phyloP scores from a whole-genome alignment of 257 asterid genomes.

The Lycium barbarum region DNA sequence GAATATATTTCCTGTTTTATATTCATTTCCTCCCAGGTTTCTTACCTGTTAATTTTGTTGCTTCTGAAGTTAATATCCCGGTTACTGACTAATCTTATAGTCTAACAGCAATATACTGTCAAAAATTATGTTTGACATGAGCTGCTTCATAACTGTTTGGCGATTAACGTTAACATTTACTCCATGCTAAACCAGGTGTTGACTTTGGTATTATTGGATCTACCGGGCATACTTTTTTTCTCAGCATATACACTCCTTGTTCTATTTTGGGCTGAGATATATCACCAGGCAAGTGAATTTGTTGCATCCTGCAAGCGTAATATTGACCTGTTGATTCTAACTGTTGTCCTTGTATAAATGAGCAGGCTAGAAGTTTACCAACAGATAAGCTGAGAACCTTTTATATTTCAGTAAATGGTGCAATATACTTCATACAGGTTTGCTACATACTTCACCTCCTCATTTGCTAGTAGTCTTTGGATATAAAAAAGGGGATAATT shows the following conservation, averaged over 20 bases:
- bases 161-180: not conserved
- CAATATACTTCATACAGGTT: slow-evolving; percentile 67
- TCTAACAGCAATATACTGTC: not conserved
- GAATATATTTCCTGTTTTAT: slow-evolving; percentile 5
- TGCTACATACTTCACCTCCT: not conserved
- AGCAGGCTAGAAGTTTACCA: slow-evolving; percentile 93
- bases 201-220: slow-evolving; percentile 66
- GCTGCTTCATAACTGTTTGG: not conserved
- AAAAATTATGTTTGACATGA: not conserved
- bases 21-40: not conserved
- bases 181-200: slow-evolving; percentile 57
- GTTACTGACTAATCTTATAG: not conserved
- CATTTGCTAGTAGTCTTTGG: not conserved
- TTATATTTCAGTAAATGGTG: slow-evolving; percentile 69
- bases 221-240: slow-evolving; percentile 87
- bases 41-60: not conserved
- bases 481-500: too few relatives aligned
- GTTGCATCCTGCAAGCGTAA: not conserved
- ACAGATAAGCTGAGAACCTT: slow-evolving; percentile 79
- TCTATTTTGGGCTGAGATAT: slow-evolving; percentile 95
- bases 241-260: slow-evolving; percentile 90
- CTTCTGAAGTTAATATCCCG: not conserved
- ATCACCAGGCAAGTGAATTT: slow-evolving; percentile 71
- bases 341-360: slow-evolving; percentile 39
- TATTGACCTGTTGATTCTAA: not conserved